Evolutionary conservation across 768 basidiomycete genomes (phyloP), one percentile per base, ranked within the genome.

Genomic region (Tulasnella sp.): DNA sequence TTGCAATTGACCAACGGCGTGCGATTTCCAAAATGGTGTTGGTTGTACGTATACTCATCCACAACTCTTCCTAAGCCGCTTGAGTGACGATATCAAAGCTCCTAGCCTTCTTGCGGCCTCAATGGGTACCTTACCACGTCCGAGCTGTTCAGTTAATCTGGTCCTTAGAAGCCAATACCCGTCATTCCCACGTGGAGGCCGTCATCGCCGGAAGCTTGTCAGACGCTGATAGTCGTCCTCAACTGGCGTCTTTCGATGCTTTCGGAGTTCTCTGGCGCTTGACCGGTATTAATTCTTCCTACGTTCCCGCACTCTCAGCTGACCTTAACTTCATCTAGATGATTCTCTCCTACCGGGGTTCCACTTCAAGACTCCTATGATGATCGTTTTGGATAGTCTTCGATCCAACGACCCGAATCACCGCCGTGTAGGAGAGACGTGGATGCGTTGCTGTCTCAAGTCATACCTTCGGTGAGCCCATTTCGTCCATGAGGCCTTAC

Each of bases 401-500:
- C 92, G 92, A 82, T 92, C 88, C 52, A 91, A 92, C 42, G 92
- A 95, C 81, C 93, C 95, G 10, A 86, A 86, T 80, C 85, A 93
- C 14, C 91, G 93, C 38, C 89, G 95, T 16, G 88, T 94, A 42
- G 94, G 94, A 19, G 97, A 99, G 85, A 96, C 96, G 0, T 99
- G 98, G 98, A 96, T 99, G 93, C 90, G 97, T 38, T 96, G 95
- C 83, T 95, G 92, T 82, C 88, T 98, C 40, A 94, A 93, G 84
- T 97, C 96, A 1, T 97, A 97, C 84, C 87, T 96, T 79, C 90
- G 97, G 96, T 96, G 85, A 42, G 58, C 56, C 27, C 68, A 34
- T 73, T 31, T 0, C 31, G 58, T 44, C 39, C 24, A 19, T 18
- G 36, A 82, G 78, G n/a, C 36, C 42, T 14, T 36, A 34, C 71